phyloP scores from a whole-genome alignment of 202 grass and related monocot species.

The Elaeis oleifera region DNA sequence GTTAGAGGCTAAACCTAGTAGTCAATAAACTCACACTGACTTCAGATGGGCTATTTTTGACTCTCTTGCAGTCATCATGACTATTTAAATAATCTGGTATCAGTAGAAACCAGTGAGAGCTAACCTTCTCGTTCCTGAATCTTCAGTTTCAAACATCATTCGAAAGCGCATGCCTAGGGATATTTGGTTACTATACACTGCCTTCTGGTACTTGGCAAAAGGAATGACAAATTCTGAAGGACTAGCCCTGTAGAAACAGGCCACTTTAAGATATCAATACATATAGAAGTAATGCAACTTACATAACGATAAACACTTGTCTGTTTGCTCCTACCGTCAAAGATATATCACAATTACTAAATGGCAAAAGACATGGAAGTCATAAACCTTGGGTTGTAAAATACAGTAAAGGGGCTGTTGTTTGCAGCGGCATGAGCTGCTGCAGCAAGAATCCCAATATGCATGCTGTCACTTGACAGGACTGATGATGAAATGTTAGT shows the following conservation, averaged over 20 bases:
- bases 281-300: not conserved
- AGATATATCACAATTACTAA: no score
- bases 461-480: slow-evolving; percentile 87
- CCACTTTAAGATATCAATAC: not conserved
- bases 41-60: not conserved
- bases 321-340: no score
- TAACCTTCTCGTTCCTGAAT: slow-evolving; percentile 83
- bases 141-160: slow-evolving; percentile 95
- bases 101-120: slow-evolving; percentile 5
- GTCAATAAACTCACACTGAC: no score
- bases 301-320: no score
- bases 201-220: slow-evolving; percentile 80
- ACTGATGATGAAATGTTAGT: slow-evolving; percentile 80
- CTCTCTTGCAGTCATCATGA: not conserved
- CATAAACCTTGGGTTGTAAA: slow-evolving; percentile 67
- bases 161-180: slow-evolving; percentile 85
- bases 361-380: not conserved
- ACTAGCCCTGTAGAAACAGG: slow-evolving; percentile 44
- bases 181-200: slow-evolving; percentile 54
- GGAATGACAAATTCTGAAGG: slow-evolving; percentile 91
- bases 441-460: slow-evolving; percentile 89
- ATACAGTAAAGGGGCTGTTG: slow-evolving; percentile 71
- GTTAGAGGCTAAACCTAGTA: no score
- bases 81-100: not conserved
- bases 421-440: slow-evolving; percentile 76